These are phyloP conservation scores for Rickenella mellea DNA, from an alignment of 768 basidiomycete species.

Conservation along the genomic window DNA sequence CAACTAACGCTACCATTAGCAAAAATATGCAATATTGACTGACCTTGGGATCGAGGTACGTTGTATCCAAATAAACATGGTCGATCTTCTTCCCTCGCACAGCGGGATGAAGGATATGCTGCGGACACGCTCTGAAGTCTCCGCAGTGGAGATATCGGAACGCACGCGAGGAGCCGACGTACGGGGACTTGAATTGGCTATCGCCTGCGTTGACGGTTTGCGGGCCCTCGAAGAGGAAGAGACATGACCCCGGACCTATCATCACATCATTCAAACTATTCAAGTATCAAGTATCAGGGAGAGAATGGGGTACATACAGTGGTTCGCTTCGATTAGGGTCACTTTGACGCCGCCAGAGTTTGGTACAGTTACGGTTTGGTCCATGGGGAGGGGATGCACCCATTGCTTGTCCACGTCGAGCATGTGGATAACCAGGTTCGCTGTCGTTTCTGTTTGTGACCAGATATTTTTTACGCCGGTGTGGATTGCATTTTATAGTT, in stretches of 20 bases:
- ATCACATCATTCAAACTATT: neutral
- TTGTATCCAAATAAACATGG: conserved; percentile 90
- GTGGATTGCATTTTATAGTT: neutral
- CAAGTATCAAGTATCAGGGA: neutral
- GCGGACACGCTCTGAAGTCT: conserved; percentile 84
- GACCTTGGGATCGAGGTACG: conserved; percentile 83
- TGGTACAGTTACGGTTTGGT: conserved; percentile 65
- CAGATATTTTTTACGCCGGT: neutral
- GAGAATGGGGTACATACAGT: conserved; percentile 42
- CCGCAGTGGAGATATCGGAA: conserved; percentile 96
- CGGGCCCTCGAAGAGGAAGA: conserved; percentile 89
- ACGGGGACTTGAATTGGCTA: conserved; percentile 59
- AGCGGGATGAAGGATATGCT: conserved; percentile 77
- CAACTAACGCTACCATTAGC: neutral
- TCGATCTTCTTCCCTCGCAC: conserved; percentile 78
- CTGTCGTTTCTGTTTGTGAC: conserved; percentile 56
- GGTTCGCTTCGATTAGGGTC: conserved; percentile 96
- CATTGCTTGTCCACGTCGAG: conserved; percentile 82
- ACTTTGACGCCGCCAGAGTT: conserved; percentile 79
- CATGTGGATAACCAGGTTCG: conserved; percentile 87
- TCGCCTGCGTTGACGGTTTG: conserved; percentile 89
- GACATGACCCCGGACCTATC: conserved; percentile 74
- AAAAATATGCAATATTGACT: conserved; percentile 13
- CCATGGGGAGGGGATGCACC: conserved; percentile 82
- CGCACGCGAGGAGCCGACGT: conserved; percentile 54